Base-by-base conservation (phyloP, 352 stramenopile genomes). In the Pelagophyceae sp. region DNA sequence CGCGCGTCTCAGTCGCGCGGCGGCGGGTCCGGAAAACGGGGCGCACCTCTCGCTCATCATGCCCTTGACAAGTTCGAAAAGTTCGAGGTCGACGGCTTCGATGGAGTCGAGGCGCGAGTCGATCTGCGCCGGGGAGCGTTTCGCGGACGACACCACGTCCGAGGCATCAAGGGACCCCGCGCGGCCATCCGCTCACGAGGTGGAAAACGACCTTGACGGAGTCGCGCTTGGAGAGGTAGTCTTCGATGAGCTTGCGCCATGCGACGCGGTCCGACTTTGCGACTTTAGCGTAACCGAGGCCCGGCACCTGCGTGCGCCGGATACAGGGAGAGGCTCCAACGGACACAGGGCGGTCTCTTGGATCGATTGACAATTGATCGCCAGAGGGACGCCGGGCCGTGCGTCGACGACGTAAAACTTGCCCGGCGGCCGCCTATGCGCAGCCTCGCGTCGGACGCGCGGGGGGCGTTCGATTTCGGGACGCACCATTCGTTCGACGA, bases 321-420 rank as follows among this genome's bases (percentile, higher is more conserved):
- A n/a, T n/a, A n/a, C n/a, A n/a, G n/a, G n/a, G n/a, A n/a, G n/a
- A n/a, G n/a, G n/a, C n/a, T n/a, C n/a, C n/a, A n/a, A n/a, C n/a
- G n/a, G n/a, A n/a, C n/a, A n/a, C n/a, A n/a, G n/a, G n/a, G n/a
- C n/a, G n/a, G n/a, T n/a, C n/a, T n/a, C n/a, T n/a, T n/a, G n/a
- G n/a, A n/a, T n/a, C n/a, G n/a, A n/a, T n/a, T n/a, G n/a, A n/a
- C n/a, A n/a, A n/a, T n/a, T n/a, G n/a, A n/a, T n/a, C n/a, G n/a
- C n/a, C n/a, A n/a, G n/a, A n/a, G n/a, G n/a, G n/a, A n/a, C n/a
- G n/a, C n/a, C n/a, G n/a, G n/a, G n/a, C n/a, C n/a, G n/a, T n/a
- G n/a, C n/a, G 67, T 74, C 67, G 6, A 74, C 67, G 27, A 74
- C 35, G 35, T 32, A 58, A n/a, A 74, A 74, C 17, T 20, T 2